Evolutionary conservation across 1,139 yeast species (phyloP), one percentile per base, ranked within the genome.

Genomic region (Sugiyamaella pinicola): DNA sequence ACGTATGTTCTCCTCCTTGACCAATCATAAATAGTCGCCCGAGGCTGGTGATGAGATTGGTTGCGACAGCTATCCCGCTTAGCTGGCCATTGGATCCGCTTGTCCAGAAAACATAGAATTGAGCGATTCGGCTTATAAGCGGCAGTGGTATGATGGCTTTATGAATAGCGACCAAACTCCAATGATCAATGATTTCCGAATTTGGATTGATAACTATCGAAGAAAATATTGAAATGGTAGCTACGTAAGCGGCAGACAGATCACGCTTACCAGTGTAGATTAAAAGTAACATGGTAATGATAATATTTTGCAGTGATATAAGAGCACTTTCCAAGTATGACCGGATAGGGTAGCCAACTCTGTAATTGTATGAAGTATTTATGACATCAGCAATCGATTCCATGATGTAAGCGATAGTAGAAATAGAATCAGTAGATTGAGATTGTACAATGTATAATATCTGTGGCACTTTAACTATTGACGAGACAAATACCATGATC

Each of bases 1-100:
- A 64, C 49, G 73, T 76, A 28, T 26, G 31, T 26, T 65, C 62
- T 33, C 71, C 72, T 38, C 73, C 75, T 57, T 75, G 78, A 40
- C 77, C 51, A 1, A 85, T 79, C 34, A 87, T 83, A 63, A 78
- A 81, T 13, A 82, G 80, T 53, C 87, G 72, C 24, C 81, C 78
- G 31, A 78, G 67, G 2, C 84, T 74, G 0, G 87, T 87, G 10
- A 79, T 54, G 34, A 79, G 72, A 62, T 81, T 80, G 54, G 83
- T 84, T 49, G 77, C 72, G 38, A 83, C 78, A 8, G 85, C 78
- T 43, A 81, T 69, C 13, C 75, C 73, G 17, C 83, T 75, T 58
- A 83, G 73, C 61, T 81, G 84, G 22, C 77, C 77, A 1, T 85
- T 81, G 2, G 83, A 76, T 58, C 74, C 72, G 62, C 77, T 74